These are phyloP conservation scores for Sporormia fimetaria DNA, from an alignment of 495 filamentous ascomycete species.

Conservation along the genomic window DNA sequence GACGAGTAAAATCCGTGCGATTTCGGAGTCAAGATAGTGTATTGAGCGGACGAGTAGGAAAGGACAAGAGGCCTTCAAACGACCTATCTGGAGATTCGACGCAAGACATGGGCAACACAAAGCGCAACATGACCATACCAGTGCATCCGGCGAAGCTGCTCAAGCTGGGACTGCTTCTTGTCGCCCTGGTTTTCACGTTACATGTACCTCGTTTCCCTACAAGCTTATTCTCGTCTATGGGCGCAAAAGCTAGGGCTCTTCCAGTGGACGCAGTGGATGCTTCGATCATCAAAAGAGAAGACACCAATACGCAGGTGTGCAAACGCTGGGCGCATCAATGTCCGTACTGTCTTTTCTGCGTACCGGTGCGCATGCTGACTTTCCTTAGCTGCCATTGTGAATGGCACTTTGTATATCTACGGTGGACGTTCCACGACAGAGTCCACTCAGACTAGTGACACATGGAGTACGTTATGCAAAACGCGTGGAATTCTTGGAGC, in stretches of 20 bases:
- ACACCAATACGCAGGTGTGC: constrained; percentile 44
- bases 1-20: constrained; percentile 22
- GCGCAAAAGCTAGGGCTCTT: constrained; percentile 27
- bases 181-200: constrained; percentile 23
- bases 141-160: constrained; percentile 7
- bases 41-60: constrained; percentile 19
- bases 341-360: constrained; percentile 22
- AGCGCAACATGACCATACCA: constrained; percentile 1
- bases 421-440: constrained; percentile 49
- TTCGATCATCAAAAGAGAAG: constrained; percentile 20
- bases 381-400: constrained; percentile 41
- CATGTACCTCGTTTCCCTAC: constrained; percentile 26
- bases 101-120: constrained; percentile 1
- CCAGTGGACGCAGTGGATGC: constrained; percentile 8
- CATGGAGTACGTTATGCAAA: constrained; percentile 48
- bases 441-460: constrained; percentile 42
- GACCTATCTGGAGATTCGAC: no score
- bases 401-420: constrained; percentile 66
- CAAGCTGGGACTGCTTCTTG: constrained; percentile 22
- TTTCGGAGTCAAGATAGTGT: constrained; percentile 26
- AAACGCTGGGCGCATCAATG: constrained; percentile 59
- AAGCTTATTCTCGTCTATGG: constrained; percentile 18
- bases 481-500: no score
- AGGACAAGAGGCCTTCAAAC: no score
- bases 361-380: constrained; percentile 2